phyloP scores from a whole-genome alignment of 257 asterid species.

The Solanum okadae region DNA sequence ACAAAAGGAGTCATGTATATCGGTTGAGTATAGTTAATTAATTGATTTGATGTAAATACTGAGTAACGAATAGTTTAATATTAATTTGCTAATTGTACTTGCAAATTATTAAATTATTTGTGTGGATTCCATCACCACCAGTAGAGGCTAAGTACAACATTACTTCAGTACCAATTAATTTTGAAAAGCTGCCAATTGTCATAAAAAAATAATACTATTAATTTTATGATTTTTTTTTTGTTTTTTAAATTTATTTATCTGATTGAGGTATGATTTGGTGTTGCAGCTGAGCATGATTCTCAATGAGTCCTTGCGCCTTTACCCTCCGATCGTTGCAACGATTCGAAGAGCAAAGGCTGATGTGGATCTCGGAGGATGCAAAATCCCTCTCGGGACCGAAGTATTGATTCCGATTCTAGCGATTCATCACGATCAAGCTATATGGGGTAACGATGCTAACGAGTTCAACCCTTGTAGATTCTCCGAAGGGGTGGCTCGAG shows the following conservation, averaged over 20 bases:
- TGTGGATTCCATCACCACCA: background rate
- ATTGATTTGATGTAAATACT: background rate
- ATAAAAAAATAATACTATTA: background rate
- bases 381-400: constrained; percentile 32
- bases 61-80: no score
- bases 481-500: constrained; percentile 23
- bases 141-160: background rate
- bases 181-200: background rate
- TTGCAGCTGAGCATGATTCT: constrained; percentile 35
- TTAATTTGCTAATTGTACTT: background rate
- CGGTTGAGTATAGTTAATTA: no score
- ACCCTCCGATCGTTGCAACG: constrained; percentile 40
- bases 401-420: constrained; percentile 37
- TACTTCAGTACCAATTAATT: background rate
- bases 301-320: constrained; percentile 29
- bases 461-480: constrained; percentile 36
- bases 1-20: background rate
- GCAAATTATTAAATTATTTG: background rate
- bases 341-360: constrained; percentile 32
- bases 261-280: background rate
- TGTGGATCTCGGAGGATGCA: constrained; percentile 36
- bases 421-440: constrained; percentile 33
- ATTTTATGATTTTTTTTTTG: background rate
- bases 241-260: background rate
- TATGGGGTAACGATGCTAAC: constrained; percentile 34